Percentiles rank a stretch among this genome's conserved stretches.
phyloP scores from a whole-genome alignment of 2,329 filamentous ascomycete genomes.

The Colletotrichum lini region DNA sequence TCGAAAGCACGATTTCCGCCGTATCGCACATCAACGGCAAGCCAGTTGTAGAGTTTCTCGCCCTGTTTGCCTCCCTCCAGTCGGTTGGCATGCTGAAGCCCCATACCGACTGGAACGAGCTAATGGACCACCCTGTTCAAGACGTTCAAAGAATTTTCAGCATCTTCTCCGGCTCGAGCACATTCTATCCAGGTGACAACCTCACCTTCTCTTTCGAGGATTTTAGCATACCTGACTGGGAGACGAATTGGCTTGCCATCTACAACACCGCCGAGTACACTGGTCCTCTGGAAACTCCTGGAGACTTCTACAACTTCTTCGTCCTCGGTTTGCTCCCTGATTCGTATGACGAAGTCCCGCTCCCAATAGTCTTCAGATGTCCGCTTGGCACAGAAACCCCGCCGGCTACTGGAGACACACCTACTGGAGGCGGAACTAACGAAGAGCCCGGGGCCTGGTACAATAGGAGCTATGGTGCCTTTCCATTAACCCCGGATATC shows the following conservation, averaged over 20 bases:
- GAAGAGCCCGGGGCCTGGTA: background rate
- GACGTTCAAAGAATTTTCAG: slow-evolving; percentile 9
- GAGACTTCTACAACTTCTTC: slow-evolving; percentile 33
- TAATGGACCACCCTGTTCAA: slow-evolving; percentile 30
- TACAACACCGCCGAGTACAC: slow-evolving; percentile 27
- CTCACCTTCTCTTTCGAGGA: slow-evolving; percentile 27
- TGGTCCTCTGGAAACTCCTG: slow-evolving; percentile 10
- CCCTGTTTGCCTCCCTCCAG: slow-evolving; percentile 5
- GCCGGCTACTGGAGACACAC: too few relatives aligned
- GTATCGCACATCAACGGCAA: slow-evolving; percentile 20
- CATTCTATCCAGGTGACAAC: slow-evolving; percentile 23
- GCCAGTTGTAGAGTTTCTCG: slow-evolving; percentile 12
- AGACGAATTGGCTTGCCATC: slow-evolving; percentile 17
- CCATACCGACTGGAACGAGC: slow-evolving; percentile 28
- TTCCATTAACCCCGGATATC: background rate
- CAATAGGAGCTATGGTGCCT: slow-evolving; percentile 7
- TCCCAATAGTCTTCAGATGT: background rate
- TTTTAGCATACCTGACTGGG: background rate
- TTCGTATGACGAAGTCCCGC: slow-evolving; percentile 1
- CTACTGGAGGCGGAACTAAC: too few relatives aligned
- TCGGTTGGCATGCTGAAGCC: slow-evolving; percentile 30
- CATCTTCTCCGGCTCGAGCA: slow-evolving; percentile 21
- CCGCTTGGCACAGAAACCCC: too few relatives aligned
- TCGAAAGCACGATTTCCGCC: slow-evolving; percentile 10
- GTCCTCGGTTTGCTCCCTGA: slow-evolving; percentile 23